Percentiles rank a stretch among this genome's conserved stretches.
Evolutionary conservation across 495 filamentous ascomycete species (phyloP).

Genomic region (Pyrenula massariospora): DNA sequence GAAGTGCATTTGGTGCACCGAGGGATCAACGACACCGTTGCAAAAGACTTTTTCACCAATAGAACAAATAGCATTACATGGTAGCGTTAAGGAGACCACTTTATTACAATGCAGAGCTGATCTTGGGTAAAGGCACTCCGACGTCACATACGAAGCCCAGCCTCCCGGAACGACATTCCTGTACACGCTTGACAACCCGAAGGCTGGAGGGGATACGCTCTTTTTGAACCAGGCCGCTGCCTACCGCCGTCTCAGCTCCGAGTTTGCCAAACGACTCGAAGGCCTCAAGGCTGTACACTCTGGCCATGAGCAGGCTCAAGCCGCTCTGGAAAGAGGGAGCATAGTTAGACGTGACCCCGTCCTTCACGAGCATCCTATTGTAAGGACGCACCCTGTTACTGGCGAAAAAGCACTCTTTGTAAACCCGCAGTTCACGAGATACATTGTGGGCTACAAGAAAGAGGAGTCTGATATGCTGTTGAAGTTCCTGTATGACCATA

Average conservation of each 20-base stretch:
- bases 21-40: slow-evolving; percentile 47
- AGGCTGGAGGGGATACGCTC: slow-evolving; percentile 66
- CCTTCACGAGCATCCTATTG: slow-evolving; percentile 56
- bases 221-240: slow-evolving; percentile 65
- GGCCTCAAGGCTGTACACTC: slow-evolving; percentile 67
- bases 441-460: slow-evolving; percentile 64
- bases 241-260: slow-evolving; percentile 61
- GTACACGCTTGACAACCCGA: slow-evolving; percentile 64
- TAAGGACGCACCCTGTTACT: slow-evolving; percentile 68
- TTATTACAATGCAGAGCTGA: no score
- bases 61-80: slow-evolving; percentile 59
- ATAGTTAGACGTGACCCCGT: slow-evolving; percentile 64
- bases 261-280: slow-evolving; percentile 60
- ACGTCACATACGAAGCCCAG: slow-evolving; percentile 73
- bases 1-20: slow-evolving; percentile 74
- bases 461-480: slow-evolving; percentile 69
- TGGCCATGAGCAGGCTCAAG: slow-evolving; percentile 55
- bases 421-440: slow-evolving; percentile 63
- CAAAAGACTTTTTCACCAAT: slow-evolving; percentile 46
- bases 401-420: slow-evolving; percentile 77
- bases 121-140: no score
- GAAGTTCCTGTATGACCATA: slow-evolving; percentile 83
- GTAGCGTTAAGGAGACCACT: no score
- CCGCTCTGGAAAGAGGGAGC: slow-evolving; percentile 39
- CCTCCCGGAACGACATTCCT: slow-evolving; percentile 81